phyloP scores from a whole-genome alignment of 2,329 filamentous ascomycete species.

The Phaeosphaeria sp. region DNA sequence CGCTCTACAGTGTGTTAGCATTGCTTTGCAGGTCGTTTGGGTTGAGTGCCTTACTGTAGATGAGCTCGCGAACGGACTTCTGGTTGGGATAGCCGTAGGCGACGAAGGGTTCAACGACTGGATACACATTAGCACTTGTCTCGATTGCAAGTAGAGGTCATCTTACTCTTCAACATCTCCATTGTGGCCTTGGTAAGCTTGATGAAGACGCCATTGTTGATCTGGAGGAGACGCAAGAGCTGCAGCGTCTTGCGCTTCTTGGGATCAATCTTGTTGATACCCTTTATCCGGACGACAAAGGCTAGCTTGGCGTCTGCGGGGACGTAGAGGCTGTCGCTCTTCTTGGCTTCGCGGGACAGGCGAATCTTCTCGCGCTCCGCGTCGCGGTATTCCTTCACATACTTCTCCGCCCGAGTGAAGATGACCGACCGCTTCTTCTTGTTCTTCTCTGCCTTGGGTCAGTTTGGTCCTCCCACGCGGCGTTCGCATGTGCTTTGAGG shows the following conservation, averaged over 20 bases:
- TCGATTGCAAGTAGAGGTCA: conserved; percentile 36
- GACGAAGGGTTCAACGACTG: conserved; percentile 93
- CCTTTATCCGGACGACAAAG: conserved; percentile 99
- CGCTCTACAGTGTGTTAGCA: conserved; percentile 57
- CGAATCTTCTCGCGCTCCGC: conserved; percentile 98
- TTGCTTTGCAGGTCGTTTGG: conserved; percentile 10
- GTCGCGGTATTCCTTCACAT: conserved; percentile 99
- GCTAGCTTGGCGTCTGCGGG: conserved; percentile 94
- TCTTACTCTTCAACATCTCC: conserved; percentile 83
- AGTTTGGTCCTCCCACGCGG: conserved; percentile 27
- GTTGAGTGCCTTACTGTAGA: conserved; percentile 95
- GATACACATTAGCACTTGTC: conserved; percentile 33
- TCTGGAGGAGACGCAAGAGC: conserved; percentile 98
- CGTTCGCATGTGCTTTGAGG: conserved; percentile 20
- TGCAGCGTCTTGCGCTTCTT: conserved; percentile 99
- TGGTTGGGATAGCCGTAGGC: conserved; percentile 99
- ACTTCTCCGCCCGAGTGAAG: conserved; percentile 99
- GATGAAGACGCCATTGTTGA: conserved; percentile 99
- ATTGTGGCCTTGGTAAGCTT: conserved; percentile 95
- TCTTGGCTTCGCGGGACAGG: conserved; percentile 85
- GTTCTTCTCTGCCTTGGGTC: conserved; percentile 72
- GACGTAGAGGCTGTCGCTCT: conserved; percentile 92
- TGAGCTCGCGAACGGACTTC: conserved; percentile 97
- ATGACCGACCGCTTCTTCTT: conserved; percentile 98
- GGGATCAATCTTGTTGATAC: conserved; percentile 99